phyloP scores from a whole-genome alignment of 306 rosid genomes.

The Betula pendula region DNA sequence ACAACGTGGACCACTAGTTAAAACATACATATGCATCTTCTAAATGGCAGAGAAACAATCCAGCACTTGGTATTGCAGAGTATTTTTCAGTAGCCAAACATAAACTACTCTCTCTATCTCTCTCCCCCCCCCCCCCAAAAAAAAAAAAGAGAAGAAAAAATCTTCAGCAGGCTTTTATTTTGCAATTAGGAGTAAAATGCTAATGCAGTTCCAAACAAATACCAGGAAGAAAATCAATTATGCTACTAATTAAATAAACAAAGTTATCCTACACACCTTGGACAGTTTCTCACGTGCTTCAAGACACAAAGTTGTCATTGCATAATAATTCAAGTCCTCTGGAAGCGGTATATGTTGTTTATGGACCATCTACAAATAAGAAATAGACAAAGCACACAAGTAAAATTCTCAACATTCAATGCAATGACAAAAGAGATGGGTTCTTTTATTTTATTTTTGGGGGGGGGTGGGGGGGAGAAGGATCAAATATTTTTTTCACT shows the following conservation, averaged over 20 bases:
- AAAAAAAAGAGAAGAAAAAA: no score
- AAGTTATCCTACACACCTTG: slow-evolving; percentile 54
- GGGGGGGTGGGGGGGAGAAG: background rate
- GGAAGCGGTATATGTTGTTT: slow-evolving; percentile 88
- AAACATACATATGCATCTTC: background rate
- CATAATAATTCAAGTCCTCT: slow-evolving; percentile 75
- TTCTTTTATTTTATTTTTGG: no score
- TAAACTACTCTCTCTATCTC: no score
- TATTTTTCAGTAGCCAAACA: no score
- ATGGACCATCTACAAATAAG: slow-evolving; percentile 63
- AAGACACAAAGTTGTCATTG: slow-evolving; percentile 80
- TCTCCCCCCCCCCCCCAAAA: no score
- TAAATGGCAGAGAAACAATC: background rate
- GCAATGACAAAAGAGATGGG: background rate
- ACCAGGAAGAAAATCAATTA: background rate
- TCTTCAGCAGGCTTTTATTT: background rate
- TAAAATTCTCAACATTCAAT: slow-evolving; percentile 5
- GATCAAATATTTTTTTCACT: background rate
- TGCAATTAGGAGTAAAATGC: background rate
- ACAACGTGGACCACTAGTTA: background rate
- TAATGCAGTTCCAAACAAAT: background rate
- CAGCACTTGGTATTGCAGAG: background rate
- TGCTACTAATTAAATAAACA: background rate
- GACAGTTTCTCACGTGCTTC: slow-evolving; percentile 94
- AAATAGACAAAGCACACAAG: slow-evolving; percentile 14